These are phyloP conservation scores for Fennellomyces sp. DNA, from an alignment of 371 early-diverging fungal species.

Conservation along the genomic window DNA sequence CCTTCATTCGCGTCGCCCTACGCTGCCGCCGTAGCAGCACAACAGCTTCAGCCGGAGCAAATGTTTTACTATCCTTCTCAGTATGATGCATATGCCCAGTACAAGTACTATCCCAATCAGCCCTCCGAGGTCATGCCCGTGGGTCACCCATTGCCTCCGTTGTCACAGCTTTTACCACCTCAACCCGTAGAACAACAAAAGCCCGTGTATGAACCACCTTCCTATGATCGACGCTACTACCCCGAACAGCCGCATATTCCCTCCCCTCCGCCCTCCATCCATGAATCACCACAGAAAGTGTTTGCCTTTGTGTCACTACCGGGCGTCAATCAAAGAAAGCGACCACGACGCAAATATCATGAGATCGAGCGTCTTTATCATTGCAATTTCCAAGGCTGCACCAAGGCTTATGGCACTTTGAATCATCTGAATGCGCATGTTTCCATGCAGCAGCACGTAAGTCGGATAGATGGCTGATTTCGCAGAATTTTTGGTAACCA, in stretches of 20 bases:
- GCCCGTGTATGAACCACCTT: neutral
- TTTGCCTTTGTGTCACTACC: slow-evolving; percentile 69
- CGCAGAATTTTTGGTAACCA: neutral
- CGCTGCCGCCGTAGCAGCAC: too few species aligned
- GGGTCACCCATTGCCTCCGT: slow-evolving; percentile 45
- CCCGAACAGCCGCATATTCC: slow-evolving; percentile 16
- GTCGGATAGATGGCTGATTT: slow-evolving; percentile 4
- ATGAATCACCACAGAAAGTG: slow-evolving; percentile 35
- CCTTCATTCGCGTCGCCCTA: neutral
- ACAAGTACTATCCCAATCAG: too few species aligned
- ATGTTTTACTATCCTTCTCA: too few species aligned
- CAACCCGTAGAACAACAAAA: neutral
- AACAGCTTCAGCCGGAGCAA: too few species aligned
- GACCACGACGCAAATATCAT: slow-evolving; percentile 69
- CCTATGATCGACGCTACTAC: neutral
- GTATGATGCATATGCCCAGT: too few species aligned
- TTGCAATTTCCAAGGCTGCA: slow-evolving; percentile 65
- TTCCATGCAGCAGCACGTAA: slow-evolving; percentile 72
- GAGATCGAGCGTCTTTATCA: slow-evolving; percentile 76
- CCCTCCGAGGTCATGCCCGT: too few species aligned
- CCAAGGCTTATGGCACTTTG: slow-evolving; percentile 73
- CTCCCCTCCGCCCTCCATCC: slow-evolving; percentile 16
- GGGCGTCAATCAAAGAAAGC: slow-evolving; percentile 65
- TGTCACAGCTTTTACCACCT: slow-evolving; percentile 42
- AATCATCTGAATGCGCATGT: slow-evolving; percentile 79